These are phyloP conservation scores for Pelargonium australe DNA, from an alignment of 441 rosid genomes.

Conservation along the genomic window DNA sequence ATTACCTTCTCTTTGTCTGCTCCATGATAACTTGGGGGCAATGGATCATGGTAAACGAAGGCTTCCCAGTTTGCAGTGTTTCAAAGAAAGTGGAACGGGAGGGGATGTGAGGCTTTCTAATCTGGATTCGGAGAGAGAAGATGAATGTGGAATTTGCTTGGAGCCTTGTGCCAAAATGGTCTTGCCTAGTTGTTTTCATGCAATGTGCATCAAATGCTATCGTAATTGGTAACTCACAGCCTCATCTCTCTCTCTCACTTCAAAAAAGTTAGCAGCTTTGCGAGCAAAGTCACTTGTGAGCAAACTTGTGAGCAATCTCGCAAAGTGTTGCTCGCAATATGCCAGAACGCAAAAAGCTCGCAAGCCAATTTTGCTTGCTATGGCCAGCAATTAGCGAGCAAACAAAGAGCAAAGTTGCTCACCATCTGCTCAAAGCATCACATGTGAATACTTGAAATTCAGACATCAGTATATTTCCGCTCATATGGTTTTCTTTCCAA, in stretches of 20 bases:
- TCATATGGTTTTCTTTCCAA: conserved; percentile 12
- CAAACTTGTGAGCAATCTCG: no score
- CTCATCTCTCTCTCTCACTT: conserved; percentile 6
- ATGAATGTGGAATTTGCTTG: conserved; percentile 94
- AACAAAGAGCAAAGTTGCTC: no score
- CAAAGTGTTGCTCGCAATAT: no score
- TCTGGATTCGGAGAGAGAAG: conserved; percentile 72
- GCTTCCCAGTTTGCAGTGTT: conserved; percentile 26
- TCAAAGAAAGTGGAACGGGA: conserved; percentile 38
- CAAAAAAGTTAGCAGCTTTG: no score
- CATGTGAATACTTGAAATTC: background rate
- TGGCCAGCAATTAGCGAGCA: no score
- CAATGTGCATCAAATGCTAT: conserved; percentile 96
- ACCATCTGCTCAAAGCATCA: background rate
- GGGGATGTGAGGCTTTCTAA: conserved; percentile 39
- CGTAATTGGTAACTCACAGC: conserved; percentile 56
- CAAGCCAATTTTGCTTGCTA: no score
- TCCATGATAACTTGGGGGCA: conserved; percentile 48
- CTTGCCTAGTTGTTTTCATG: conserved; percentile 83
- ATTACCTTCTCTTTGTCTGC: conserved; percentile 77
- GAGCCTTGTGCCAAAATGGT: conserved; percentile 95
- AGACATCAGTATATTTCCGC: background rate
- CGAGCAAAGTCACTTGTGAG: no score
- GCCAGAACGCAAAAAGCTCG: no score
- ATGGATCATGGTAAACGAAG: conserved; percentile 29